Base-by-base conservation (phyloP, 106 monocot genomes). In the Dendrobium nobile region DNA sequence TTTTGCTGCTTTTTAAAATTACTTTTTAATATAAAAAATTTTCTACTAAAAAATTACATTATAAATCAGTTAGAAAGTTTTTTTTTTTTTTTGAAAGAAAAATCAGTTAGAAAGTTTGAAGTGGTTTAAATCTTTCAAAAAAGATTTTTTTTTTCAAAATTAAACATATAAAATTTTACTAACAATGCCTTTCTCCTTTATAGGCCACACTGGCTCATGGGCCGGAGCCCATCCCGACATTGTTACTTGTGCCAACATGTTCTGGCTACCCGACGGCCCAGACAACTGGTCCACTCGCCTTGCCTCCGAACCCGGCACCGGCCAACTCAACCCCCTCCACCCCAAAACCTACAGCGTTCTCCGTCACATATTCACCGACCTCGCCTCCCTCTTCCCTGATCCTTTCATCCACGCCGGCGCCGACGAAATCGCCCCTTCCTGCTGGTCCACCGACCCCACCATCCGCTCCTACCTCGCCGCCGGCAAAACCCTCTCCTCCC, bases 121-220 rank as follows among this genome's bases (percentile, higher is more conserved):
- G 28, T 28, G 28, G 28, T 31, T 31, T 31, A 31, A 31, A 31
- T 31, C 31, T 37, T 37, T 37, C 37, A 37, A 37, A 37, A 37
- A 37, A 37, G 37, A 37, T 37, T 37, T 37, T 31, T 31, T 1
- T 37, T 37, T 37, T 37, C n/a, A n/a, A 37, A 33, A 37, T 37
- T 37, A 37, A 37, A 37, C 37, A 3, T 37, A 3, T 37, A 37
- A 37, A 37, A 37, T 37, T 37, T 37, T 37, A 37, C 3, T 37
- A 37, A 51, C 51, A 11, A 51, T 51, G 51, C 51, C 10, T 51
- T 15, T 13, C 51, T 51, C 51, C 3, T 41, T 20, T 70, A 17
- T 82, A 96, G 96, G 91, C 22, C 96, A 96, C 84, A 80, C 96
- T n/a, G 92, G 79, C 4, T 94, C 94, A 10, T 96, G 96, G 96